These are phyloP conservation scores for Turritis glabra DNA, from an alignment of 345 rosid genomes.

Conservation along the genomic window DNA sequence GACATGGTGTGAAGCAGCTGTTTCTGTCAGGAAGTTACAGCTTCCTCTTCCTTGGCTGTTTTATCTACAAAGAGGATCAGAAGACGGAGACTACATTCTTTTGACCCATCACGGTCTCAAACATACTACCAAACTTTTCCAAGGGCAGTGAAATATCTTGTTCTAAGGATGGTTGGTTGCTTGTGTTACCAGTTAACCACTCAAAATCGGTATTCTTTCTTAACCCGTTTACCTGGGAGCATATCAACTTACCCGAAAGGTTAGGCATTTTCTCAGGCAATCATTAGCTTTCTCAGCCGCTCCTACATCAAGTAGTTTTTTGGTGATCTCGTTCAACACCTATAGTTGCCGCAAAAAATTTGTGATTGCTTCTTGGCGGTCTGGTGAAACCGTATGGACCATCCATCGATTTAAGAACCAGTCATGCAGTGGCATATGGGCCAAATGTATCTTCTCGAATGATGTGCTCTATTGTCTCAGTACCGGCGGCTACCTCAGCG, in stretches of 20 bases:
- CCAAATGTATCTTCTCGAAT: not conserved
- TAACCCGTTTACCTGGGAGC: not conserved
- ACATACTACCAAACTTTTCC: not conserved
- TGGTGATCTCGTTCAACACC: not conserved
- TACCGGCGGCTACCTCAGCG: not conserved
- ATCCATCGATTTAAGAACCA: not conserved
- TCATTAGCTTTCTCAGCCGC: not conserved
- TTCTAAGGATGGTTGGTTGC: conserved; percentile 11
- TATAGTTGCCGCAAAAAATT: too few species aligned
- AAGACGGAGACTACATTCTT: not conserved
- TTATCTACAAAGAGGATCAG: not conserved
- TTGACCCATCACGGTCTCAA: too few species aligned
- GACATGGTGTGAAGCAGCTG: not conserved
- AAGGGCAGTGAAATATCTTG: not conserved
- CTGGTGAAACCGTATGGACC: conserved; percentile 1
- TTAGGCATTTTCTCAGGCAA: too few species aligned
- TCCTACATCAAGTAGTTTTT: not conserved
- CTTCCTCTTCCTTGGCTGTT: not conserved
- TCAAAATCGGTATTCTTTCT: not conserved
- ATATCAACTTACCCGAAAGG: not conserved
- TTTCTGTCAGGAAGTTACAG: not conserved
- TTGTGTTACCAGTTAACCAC: not conserved
- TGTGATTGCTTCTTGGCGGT: not conserved
- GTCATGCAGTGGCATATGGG: not conserved
- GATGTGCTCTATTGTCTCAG: not conserved